These are phyloP conservation scores for Ramalina intermedia DNA, from an alignment of 495 filamentous ascomycete species.

Conservation along the genomic window DNA sequence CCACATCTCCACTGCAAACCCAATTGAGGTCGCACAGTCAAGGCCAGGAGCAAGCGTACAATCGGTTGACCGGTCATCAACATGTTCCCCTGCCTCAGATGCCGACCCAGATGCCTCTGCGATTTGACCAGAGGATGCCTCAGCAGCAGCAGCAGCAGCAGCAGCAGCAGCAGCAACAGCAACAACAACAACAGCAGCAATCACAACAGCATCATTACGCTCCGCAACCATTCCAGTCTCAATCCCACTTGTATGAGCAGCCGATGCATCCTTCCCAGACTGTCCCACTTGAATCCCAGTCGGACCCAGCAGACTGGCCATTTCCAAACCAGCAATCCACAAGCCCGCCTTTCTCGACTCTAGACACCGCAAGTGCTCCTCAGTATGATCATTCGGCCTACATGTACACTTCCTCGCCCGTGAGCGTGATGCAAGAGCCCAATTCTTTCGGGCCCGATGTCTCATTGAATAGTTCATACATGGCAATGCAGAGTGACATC, in stretches of 20 bases:
- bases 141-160: conserved; percentile 23
- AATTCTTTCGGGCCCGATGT: conserved; percentile 47
- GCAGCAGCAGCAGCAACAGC: conserved; percentile 21
- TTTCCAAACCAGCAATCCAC: conserved; percentile 1
- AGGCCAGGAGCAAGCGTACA: conserved; percentile 1
- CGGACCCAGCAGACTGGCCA: conserved; percentile 26
- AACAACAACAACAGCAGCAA: conserved; percentile 20
- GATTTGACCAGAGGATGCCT: conserved; percentile 16
- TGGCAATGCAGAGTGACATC: conserved; percentile 49
- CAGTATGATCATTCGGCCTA: conserved; percentile 33
- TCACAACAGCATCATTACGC: conserved; percentile 18
- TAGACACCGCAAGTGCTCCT: conserved; percentile 32
- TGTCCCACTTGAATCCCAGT: background rate
- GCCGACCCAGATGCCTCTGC: conserved; percentile 15
- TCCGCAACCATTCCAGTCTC: background rate
- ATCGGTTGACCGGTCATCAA: background rate
- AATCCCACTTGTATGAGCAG: background rate
- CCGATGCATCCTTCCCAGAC: background rate
- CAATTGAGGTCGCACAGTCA: conserved; percentile 5
- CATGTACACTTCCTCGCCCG: conserved; percentile 43
- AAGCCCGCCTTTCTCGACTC: conserved; percentile 20
- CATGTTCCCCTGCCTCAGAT: background rate
- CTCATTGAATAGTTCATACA: conserved; percentile 50
- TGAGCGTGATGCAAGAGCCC: conserved; percentile 57
- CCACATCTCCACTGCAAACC: conserved; percentile 19